A percentile compares a stretch with the other conserved stretches of the same genome.
phyloP scores from a whole-genome alignment of 306 rosid species.

The Castanea sativa region DNA sequence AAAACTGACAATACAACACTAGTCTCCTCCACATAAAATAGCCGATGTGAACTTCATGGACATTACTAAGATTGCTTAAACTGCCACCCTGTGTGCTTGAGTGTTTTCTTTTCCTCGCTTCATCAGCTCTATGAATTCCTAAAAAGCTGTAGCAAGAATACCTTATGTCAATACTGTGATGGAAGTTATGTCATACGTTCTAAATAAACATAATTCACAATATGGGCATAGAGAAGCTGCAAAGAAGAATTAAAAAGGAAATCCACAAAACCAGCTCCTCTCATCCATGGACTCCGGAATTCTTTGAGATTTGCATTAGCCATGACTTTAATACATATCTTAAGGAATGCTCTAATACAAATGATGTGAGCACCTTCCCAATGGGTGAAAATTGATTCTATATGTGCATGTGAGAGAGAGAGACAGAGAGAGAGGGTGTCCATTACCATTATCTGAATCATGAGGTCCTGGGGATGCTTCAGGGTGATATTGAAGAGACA shows the following conservation, averaged over 20 bases:
- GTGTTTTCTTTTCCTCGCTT: constrained; percentile 37
- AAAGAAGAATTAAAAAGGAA: neutral
- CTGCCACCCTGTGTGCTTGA: constrained; percentile 2
- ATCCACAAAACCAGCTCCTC: neutral
- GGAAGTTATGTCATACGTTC: neutral
- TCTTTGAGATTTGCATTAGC: neutral
- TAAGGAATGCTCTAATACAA: no score
- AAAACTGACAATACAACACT: neutral
- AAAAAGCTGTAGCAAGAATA: constrained; percentile 60
- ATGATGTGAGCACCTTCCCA: no score
- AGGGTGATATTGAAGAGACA: constrained; percentile 98
- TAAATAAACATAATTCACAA: neutral
- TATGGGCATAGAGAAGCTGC: neutral
- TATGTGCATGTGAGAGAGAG: neutral
- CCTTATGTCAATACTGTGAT: neutral
- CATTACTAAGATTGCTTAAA: neutral
- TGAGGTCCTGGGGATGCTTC: constrained; percentile 99
- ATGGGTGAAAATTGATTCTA: neutral
- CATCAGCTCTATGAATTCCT: constrained; percentile 72
- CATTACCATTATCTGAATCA: constrained; percentile 85
- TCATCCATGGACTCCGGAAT: no score
- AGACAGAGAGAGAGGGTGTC: neutral
- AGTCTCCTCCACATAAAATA: neutral
- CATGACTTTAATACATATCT: no score
- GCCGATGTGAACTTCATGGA: neutral